Base-by-base conservation (phyloP, 352 stramenopile genomes). In the Phytophthora tentaculata region DNA sequence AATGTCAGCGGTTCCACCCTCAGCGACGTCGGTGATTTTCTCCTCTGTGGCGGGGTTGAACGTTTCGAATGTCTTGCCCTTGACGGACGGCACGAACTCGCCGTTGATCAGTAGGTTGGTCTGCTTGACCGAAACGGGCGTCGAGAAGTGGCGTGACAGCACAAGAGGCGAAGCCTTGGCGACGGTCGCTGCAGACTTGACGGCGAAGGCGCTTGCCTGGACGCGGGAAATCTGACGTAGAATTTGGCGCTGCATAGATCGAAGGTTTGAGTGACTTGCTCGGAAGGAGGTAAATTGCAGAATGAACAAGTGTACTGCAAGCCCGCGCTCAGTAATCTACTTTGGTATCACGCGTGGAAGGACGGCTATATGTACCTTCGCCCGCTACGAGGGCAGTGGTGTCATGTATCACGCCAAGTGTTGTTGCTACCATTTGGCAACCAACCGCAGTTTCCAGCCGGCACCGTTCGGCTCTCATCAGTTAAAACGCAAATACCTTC, bases 81-180 rank as follows among this genome's bases (percentile, higher is more conserved):
- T 82, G 43, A 70, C 41, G 16, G 83, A 74, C 19, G 87, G 76
- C 60, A 96, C 86, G 60, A 95, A 96, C 69, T 94, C 75, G 71
- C 83, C 83, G 73, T 92, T 87, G 67, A 97, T 96, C 53, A 97
- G 81, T 47, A 97, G 65, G 54, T 91, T 84, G 51, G 83, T 91
- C 71, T 91, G 81, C 62, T 79, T 83, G 22, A 86, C 64, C 26
- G 65, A 26, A 32, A 81, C 70, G 16, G 76, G 59, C 5, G 60
- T 57, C 39, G 77, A 77, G 54, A 86, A 83, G 47, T 65, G 64
- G 43, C 76, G 71, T 50, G 67, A 67, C n/a, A 70, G 69, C 7
- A 55, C 32, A n/a, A 68, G 54, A 12, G 58, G 64, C 19, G 64
- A 62, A 17, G 68, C 64, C 68, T 76, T 78, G 55, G 67, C 48